Base-by-base conservation (phyloP, 495 filamentous ascomycete genomes). In the Massariosphaeria phaeospora region DNA sequence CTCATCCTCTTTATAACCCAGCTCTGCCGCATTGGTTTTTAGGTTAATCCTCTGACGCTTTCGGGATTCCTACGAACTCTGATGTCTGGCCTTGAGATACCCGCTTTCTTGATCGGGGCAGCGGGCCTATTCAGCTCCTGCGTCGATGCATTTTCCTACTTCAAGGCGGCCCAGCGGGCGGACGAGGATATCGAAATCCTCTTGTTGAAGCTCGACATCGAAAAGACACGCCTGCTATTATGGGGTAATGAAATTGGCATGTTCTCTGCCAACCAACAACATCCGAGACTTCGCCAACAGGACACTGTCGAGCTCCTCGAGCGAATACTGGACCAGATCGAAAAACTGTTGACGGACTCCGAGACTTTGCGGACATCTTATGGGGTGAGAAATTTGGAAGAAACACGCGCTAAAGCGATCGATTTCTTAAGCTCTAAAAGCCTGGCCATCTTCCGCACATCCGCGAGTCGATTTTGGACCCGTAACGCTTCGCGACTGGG, bases 51-150 rank as follows among this genome's bases (percentile, higher is more conserved):
- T n/a, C n/a, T n/a, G n/a, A n/a, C n/a, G n/a, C n/a, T n/a, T n/a
- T n/a, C n/a, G n/a, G n/a, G n/a, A n/a, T n/a, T n/a, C n/a, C n/a
- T n/a, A n/a, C n/a, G n/a, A n/a, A n/a, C n/a, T n/a, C n/a, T n/a
- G n/a, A n/a, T n/a, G n/a, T n/a, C n/a, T n/a, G n/a, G n/a, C n/a
- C n/a, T n/a, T n/a, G n/a, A n/a, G n/a, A n/a, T n/a, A n/a, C n/a
- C n/a, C n/a, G n/a, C n/a, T n/a, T n/a, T n/a, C n/a, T n/a, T n/a
- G n/a, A n/a, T 68, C 63, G 18, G 23, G 59, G 46, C 18, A 42
- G 4, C 65, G 60, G 63, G 63, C 9, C 52, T 64, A 0, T 56
- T 66, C 41, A 57, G 29, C 30, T 47, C 38, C 11, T 64, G 47
- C 36, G 34, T 66, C 30, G 63, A 66, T 29, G 40, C 31, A 15